These are phyloP conservation scores for Colletotrichum melonis DNA, from an alignment of 2,329 filamentous ascomycete species.

Conservation along the genomic window DNA sequence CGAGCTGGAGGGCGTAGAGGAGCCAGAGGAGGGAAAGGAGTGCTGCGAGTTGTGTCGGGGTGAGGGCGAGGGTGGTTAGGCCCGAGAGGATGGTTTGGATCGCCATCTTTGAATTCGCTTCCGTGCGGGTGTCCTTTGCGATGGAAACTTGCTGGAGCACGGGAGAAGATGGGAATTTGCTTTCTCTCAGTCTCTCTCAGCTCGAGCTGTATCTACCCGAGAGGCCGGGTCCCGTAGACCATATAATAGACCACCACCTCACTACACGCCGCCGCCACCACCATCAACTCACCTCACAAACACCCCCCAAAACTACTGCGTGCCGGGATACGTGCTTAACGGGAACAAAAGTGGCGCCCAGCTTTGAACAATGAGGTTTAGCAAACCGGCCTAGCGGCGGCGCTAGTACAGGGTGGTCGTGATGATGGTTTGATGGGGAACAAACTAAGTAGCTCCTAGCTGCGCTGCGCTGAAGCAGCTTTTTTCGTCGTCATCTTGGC, in stretches of 20 bases:
- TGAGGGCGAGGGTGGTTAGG: slow-evolving; percentile 36
- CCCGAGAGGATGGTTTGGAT: slow-evolving; percentile 38
- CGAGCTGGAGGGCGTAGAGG: slow-evolving; percentile 43
- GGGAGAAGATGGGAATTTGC: not conserved
- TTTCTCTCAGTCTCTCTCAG: not conserved
- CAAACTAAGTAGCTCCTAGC: not conserved
- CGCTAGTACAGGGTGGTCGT: not conserved
- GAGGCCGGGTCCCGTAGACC: not conserved
- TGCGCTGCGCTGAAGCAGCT: no score
- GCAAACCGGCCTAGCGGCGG: not conserved
- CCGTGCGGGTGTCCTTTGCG: no score
- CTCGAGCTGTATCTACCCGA: not conserved
- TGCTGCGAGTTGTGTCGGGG: slow-evolving; percentile 41
- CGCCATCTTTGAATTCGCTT: slow-evolving; percentile 37
- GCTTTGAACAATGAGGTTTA: not conserved
- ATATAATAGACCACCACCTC: not conserved
- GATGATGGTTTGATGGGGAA: not conserved
- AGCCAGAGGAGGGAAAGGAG: slow-evolving; percentile 42
- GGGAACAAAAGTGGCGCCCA: not conserved
- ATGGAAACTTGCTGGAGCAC: not conserved
- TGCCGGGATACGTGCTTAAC: not conserved
- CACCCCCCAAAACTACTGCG: not conserved
- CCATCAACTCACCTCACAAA: not conserved
- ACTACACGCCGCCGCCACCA: not conserved
- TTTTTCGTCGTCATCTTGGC: no score